Evolutionary conservation across 2,329 filamentous ascomycete genomes (phyloP).

Genomic region (Periconia macrospinosa): DNA sequence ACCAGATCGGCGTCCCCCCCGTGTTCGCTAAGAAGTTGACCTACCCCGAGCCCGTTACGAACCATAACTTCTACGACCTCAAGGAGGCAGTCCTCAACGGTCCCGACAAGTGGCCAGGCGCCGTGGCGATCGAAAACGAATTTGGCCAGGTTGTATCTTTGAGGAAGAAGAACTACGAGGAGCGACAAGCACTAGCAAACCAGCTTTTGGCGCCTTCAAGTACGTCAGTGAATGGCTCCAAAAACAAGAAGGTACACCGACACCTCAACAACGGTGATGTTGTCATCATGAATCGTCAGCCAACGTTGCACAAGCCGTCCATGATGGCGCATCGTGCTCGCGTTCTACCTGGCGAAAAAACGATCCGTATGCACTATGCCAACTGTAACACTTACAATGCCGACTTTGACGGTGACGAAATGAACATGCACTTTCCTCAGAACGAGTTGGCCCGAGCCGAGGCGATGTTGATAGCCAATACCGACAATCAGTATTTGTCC

Average conservation of each 20-base stretch:
- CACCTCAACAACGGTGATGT: constrained; percentile 97
- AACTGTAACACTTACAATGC: constrained; percentile 99
- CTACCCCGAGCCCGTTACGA: constrained; percentile 95
- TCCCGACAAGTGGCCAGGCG: constrained; percentile 89
- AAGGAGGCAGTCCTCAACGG: constrained; percentile 97
- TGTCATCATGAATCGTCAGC: constrained; percentile 97
- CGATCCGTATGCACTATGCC: constrained; percentile 98
- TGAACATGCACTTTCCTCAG: constrained; percentile 99
- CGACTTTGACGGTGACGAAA: constrained; percentile 98
- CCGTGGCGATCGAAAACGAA: constrained; percentile 92
- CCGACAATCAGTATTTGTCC: constrained; percentile 95
- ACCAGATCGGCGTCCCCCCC: constrained; percentile 97
- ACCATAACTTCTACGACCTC: constrained; percentile 94
- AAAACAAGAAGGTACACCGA: constrained; percentile 94
- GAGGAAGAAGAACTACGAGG: constrained; percentile 82
- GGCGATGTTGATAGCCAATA: constrained; percentile 90
- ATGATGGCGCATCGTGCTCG: constrained; percentile 98
- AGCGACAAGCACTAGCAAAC: constrained; percentile 86
- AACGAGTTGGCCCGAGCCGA: constrained; percentile 94
- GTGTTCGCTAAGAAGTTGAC: constrained; percentile 96
- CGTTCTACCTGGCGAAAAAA: constrained; percentile 91
- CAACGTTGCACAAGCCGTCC: constrained; percentile 95
- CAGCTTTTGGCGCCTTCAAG: constrained; percentile 85
- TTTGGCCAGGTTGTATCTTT: constrained; percentile 89
- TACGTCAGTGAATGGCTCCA: constrained; percentile 70